Evolutionary conservation across 225 moss, liverwort and hornwort species (phyloP).

Genomic region (Thuidium tamariscinum): DNA sequence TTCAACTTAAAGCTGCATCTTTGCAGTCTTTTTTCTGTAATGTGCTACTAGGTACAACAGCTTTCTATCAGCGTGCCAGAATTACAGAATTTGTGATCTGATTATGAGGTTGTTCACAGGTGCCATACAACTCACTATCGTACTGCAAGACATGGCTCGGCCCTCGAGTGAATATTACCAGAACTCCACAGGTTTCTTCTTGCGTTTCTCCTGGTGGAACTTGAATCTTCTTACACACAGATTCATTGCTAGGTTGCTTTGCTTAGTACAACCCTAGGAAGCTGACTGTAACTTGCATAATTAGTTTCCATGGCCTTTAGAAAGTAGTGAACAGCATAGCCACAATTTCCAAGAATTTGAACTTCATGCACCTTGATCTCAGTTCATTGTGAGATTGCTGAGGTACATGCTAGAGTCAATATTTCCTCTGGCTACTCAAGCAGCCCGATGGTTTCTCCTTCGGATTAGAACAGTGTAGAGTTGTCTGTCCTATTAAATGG

Average conservation of each 20-base stretch:
- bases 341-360: background rate
- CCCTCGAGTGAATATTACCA: slow-evolving; percentile 75
- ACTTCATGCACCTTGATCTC: background rate
- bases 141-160: slow-evolving; percentile 98
- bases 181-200: slow-evolving; percentile 77
- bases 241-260: background rate
- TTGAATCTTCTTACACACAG: background rate
- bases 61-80: background rate
- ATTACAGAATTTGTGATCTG: background rate
- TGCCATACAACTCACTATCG: slow-evolving; percentile 86
- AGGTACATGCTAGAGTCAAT: background rate
- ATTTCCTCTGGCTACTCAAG: background rate
- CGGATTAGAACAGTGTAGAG: background rate
- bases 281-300: background rate
- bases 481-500: background rate
- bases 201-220: background rate
- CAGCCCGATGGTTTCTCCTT: background rate
- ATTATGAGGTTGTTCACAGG: slow-evolving; percentile 34
- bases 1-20: background rate
- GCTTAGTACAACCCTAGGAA: background rate
- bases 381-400: background rate
- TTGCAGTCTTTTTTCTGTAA: background rate
- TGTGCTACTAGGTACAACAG: background rate
- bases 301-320: background rate
- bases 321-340: background rate